Evolutionary conservation across 306 rosid species (phyloP).

Genomic region (Quercus engelmannii): DNA sequence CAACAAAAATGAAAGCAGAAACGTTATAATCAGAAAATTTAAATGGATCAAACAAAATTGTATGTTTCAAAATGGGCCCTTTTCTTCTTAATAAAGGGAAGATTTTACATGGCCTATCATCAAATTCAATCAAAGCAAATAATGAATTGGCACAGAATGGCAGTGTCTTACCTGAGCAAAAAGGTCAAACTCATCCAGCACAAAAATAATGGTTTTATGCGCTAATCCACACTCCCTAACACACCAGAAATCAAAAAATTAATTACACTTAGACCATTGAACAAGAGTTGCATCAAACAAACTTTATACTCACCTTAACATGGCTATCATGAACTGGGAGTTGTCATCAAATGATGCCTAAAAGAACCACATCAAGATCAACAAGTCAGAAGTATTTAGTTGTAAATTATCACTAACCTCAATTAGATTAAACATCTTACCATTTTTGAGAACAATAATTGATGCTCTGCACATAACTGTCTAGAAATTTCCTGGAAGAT

Average conservation of each 20-base stretch:
- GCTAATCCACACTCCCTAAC: constrained; percentile 91
- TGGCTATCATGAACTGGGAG: constrained; percentile 84
- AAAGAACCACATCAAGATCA: constrained; percentile 30
- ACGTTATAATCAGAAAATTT: constrained; percentile 15
- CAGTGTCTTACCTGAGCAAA: constrained; percentile 76
- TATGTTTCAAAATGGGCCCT: constrained; percentile 3
- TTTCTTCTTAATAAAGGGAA: neutral
- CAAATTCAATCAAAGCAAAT: neutral
- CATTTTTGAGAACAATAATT: constrained; percentile 77
- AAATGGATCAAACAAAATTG: constrained; percentile 8
- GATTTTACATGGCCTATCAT: neutral
- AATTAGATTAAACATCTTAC: constrained; percentile 34
- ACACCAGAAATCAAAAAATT: constrained; percentile 26
- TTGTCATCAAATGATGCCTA: constrained; percentile 94
- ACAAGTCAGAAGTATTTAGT: constrained; percentile 10
- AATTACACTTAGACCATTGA: constrained; percentile 12
- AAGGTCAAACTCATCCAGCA: constrained; percentile 90
- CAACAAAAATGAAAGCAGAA: constrained; percentile 4
- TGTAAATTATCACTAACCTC: constrained; percentile 2
- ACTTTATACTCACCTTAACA: constrained; percentile 64
- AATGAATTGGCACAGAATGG: neutral
- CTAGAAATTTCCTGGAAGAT: constrained; percentile 86
- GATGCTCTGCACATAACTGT: constrained; percentile 85
- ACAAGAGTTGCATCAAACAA: constrained; percentile 7
- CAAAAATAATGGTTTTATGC: constrained; percentile 78